phyloP scores from a whole-genome alignment of 1,139 yeast genomes.

The Blastobotrys arbuscula region DNA sequence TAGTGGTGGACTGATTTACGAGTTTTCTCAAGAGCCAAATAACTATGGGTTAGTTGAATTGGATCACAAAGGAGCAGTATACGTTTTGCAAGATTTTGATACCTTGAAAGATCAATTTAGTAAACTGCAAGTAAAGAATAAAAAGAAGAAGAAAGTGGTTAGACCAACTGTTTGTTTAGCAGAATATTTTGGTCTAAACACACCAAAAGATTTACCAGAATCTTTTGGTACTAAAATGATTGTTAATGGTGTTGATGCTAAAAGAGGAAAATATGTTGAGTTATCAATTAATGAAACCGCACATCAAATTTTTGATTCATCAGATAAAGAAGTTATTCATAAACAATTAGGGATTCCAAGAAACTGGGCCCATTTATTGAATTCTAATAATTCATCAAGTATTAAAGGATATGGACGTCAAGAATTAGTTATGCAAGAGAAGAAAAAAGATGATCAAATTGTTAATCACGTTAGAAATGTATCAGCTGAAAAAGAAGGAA shows the following conservation, averaged over 20 bases:
- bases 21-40: slow-evolving; percentile 81
- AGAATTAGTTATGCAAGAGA: background rate
- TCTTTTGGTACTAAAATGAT: slow-evolving; percentile 26
- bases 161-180: slow-evolving; percentile 24
- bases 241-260: slow-evolving; percentile 24
- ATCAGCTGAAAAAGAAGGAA: background rate
- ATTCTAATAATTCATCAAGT: background rate
- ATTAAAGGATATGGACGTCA: background rate
- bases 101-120: slow-evolving; percentile 26
- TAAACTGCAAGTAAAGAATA: slow-evolving; percentile 16
- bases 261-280: slow-evolving; percentile 42
- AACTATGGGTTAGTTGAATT: slow-evolving; percentile 80
- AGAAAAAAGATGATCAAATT: background rate
- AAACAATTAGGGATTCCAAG: slow-evolving; percentile 31
- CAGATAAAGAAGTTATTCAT: slow-evolving; percentile 46
- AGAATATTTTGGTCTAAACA: slow-evolving; percentile 30
- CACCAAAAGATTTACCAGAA: slow-evolving; percentile 27
- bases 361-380: background rate
- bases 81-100: slow-evolving; percentile 30
- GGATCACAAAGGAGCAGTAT: slow-evolving; percentile 49
- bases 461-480: background rate
- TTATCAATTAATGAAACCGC: slow-evolving; percentile 36
- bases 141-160: slow-evolving; percentile 14
- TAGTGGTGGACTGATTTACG: slow-evolving; percentile 91
- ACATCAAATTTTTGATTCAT: slow-evolving; percentile 45